phyloP scores from a whole-genome alignment of 164 flowering plant genomes.

The Brasenia schreberi region DNA sequence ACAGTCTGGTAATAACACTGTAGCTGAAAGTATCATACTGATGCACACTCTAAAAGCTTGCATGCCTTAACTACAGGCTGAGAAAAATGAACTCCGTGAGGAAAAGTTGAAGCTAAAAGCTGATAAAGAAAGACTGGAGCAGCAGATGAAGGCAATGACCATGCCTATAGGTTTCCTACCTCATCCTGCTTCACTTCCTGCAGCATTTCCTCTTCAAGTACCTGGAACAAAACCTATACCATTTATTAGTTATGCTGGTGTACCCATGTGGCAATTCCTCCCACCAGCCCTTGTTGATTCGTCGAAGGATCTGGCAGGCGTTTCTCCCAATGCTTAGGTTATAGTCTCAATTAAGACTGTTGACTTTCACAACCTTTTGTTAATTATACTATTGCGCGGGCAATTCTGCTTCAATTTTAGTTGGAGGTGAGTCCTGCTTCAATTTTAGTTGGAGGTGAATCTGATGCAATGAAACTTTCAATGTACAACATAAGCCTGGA shows the following conservation, averaged over 20 bases:
- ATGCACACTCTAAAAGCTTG: not conserved
- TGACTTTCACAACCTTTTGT: too few species aligned
- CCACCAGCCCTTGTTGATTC: not conserved
- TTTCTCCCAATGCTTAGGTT: too few species aligned
- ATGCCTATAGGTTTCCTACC: conserved; percentile 13
- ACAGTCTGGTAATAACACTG: not conserved
- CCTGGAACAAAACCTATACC: not conserved
- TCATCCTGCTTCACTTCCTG: not conserved
- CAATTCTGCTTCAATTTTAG: too few species aligned
- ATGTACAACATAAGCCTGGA: too few species aligned
- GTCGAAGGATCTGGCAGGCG: not conserved
- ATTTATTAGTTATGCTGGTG: not conserved
- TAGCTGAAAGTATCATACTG: not conserved
- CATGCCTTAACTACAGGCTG: conserved; percentile 26
- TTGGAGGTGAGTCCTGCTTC: too few species aligned
- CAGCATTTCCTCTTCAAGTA: not conserved
- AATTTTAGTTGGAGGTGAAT: too few species aligned
- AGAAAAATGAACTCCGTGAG: conserved; percentile 63
- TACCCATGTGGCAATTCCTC: conserved; percentile 3
- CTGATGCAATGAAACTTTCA: too few species aligned
- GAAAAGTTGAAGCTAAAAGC: conserved; percentile 44
- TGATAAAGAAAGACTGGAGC: conserved; percentile 53
- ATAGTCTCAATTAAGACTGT: too few species aligned
- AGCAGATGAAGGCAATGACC: conserved; percentile 35
- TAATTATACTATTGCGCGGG: too few species aligned